A percentile compares a stretch with the other conserved stretches of the same genome.
Evolutionary conservation across 2,329 filamentous ascomycete species (phyloP).

Genomic region (Exophiala phaeomuriformis): DNA sequence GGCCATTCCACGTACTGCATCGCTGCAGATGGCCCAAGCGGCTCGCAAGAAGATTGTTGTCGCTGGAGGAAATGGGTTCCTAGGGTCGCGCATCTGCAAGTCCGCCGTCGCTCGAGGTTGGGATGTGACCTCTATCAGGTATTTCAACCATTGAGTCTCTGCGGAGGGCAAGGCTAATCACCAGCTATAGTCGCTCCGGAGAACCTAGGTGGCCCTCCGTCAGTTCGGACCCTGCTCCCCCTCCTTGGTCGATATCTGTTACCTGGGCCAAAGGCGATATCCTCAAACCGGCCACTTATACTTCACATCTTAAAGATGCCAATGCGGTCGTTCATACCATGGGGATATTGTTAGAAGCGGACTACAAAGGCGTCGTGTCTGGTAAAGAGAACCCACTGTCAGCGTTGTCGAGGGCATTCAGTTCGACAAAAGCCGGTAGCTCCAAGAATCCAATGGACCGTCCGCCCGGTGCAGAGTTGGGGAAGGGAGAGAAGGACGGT

Average conservation of each 20-base stretch:
- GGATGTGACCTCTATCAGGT: constrained; percentile 91
- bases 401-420: constrained; percentile 73
- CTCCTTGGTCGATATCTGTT: constrained; percentile 74
- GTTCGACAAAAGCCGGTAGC: constrained; percentile 51
- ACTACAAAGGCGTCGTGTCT: constrained; percentile 88
- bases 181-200: constrained; percentile 67
- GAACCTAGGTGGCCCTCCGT: constrained; percentile 77
- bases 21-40: constrained; percentile 12
- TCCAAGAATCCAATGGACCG: constrained; percentile 64
- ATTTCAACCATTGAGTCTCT: constrained; percentile 28
- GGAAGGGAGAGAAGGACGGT: constrained; percentile 58
- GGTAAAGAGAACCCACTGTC: constrained; percentile 75
- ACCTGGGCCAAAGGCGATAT: constrained; percentile 86
- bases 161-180: not conserved
- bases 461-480: constrained; percentile 49
- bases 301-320: constrained; percentile 64
- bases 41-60: constrained; percentile 75
- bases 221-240: constrained; percentile 62
- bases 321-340: constrained; percentile 88
- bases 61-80: constrained; percentile 86
- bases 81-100: constrained; percentile 81
- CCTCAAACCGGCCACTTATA: constrained; percentile 73
- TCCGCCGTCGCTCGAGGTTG: constrained; percentile 77
- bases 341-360: constrained; percentile 92
- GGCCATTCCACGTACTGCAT: not conserved